These are phyloP conservation scores for Prunus campanulata DNA, from an alignment of 306 rosid genomes.

Conservation along the genomic window DNA sequence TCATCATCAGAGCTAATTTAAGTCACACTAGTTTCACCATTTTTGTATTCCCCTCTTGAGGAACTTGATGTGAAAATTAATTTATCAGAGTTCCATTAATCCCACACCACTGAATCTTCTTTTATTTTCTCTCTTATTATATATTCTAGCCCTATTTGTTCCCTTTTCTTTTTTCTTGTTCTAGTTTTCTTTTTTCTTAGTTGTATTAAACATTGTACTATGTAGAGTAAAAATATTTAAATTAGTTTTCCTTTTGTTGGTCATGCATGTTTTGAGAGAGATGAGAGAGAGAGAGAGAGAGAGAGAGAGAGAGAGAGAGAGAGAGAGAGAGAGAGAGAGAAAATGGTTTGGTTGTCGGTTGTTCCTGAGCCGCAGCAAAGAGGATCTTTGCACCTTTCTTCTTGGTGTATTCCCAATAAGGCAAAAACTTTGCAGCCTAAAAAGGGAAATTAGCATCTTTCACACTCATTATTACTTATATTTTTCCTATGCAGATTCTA, in stretches of 20 bases:
- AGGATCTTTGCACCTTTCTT: conserved; percentile 39
- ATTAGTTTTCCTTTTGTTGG: not conserved
- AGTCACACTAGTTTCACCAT: not conserved
- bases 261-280: not conserved
- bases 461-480: not conserved
- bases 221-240: conserved; percentile 17
- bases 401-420: conserved; percentile 46
- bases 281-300: conserved; percentile 22
- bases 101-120: conserved; percentile 1
- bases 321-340: conserved; percentile 17
- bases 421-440: conserved; percentile 41
- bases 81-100: not conserved
- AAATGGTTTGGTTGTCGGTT: conserved; percentile 43
- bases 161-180: not conserved
- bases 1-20: not conserved
- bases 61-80: conserved; percentile 3
- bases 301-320: conserved; percentile 9
- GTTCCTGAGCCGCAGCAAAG: conserved; percentile 37
- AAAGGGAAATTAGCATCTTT: conserved; percentile 38
- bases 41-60: conserved; percentile 9
- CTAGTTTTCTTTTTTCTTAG: not conserved
- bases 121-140: conserved; percentile 5
- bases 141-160: not conserved
- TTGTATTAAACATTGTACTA: conserved; percentile 22
- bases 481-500: not conserved